phyloP scores from a whole-genome alignment of 176 grass and related monocot genomes.

The Aegilops tauschii region DNA sequence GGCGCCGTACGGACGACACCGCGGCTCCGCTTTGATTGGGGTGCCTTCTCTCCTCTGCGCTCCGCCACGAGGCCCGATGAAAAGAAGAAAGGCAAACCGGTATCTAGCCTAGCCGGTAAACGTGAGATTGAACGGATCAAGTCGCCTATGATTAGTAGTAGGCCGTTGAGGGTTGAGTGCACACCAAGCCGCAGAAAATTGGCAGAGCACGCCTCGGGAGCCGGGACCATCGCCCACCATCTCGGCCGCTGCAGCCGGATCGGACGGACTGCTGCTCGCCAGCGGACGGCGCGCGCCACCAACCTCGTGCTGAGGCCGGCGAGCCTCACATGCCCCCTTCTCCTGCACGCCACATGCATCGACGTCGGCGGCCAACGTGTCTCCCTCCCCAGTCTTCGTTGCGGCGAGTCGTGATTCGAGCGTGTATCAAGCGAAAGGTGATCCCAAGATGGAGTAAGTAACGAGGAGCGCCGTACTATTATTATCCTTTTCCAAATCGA shows the following conservation, averaged over 20 bases:
- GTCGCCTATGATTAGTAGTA: not conserved
- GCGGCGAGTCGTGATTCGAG: not conserved
- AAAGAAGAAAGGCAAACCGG: not conserved
- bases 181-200: not conserved
- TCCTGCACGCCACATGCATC: not conserved
- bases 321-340: not conserved
- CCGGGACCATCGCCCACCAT: not conserved
- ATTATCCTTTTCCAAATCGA: not conserved
- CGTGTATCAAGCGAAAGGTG: not conserved
- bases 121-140: not conserved
- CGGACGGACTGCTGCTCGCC: not conserved
- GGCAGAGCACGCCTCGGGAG: not conserved
- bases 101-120: not conserved
- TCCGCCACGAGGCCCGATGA: too few species aligned
- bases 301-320: conserved; percentile 9
- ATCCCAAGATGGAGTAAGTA: not conserved
- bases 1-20: conserved; percentile 17
- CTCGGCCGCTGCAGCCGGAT: too few species aligned
- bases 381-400: not conserved
- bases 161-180: not conserved
- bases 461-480: not conserved
- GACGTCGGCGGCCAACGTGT: not conserved
- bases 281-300: conserved; percentile 8
- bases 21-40: not conserved
- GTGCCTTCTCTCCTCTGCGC: too few species aligned